Evolutionary conservation across 2,329 filamentous ascomycete species (phyloP), one percentile per base, ranked within the genome.

Genomic region (Cercospora sp.): DNA sequence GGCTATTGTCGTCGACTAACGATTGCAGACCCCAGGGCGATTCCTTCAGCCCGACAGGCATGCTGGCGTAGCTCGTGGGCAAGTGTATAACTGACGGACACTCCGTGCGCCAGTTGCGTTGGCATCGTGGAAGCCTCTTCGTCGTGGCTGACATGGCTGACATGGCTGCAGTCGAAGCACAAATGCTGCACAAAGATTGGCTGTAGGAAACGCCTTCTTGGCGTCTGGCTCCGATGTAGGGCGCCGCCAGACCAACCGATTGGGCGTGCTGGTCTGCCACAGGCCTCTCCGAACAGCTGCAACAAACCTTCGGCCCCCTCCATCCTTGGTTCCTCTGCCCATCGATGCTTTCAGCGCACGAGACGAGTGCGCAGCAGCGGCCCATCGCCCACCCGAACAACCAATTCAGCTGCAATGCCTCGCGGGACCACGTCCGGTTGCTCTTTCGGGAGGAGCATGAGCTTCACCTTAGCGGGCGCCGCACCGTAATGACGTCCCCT

Each of bases 101-200:
- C 62, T 59, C 62, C 62, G 62, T 58, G 26, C 62, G 62, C 62
- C 62, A 58, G 48, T n/a, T 23, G 12, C 18, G 28, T 57, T 42
- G 62, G 51, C 33, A 42, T 58, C 51, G 62, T 42, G 48, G 40
- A 59, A 58, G 62, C 51, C 53, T 42, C 31, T 42, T 31, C 20
- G 23, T 53, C 53, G 62, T 64, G 62, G 62, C 62, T 48, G 23
- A 23, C 53, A 53, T 64, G 62, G 62, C 62, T 59, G 53, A 36
- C 30, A 30, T 30, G 62, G 62, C 62, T 64, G 51, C 31, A 59
- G 18, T 57, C 7, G 20, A 28, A 51, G 48, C 28, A 30, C n/a
- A 23, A 59, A 59, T 40, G 53, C 51, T 33, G 33, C 30, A n/a
- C 42, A 5, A 10, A 48, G 60, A n/a, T 63, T 51, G 60, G 60